These are phyloP conservation scores for Purshia tridentata DNA, from an alignment of 306 rosid genomes.

Conservation along the genomic window DNA sequence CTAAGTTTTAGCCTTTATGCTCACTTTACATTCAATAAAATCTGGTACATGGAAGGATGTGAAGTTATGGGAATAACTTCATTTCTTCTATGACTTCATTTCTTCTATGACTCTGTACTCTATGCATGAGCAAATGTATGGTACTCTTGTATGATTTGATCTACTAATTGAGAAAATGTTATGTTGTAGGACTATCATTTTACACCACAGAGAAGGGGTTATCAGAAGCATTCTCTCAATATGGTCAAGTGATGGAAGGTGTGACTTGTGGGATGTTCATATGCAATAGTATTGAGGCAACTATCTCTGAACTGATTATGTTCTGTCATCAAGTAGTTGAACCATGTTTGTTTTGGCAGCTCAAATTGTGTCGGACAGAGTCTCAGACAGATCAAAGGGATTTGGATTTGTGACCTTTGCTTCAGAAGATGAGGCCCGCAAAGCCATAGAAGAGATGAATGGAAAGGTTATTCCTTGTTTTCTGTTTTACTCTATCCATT, in stretches of 20 bases:
- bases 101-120: background rate
- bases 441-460: slow-evolving; percentile 71
- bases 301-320: background rate
- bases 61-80: background rate
- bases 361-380: slow-evolving; percentile 66
- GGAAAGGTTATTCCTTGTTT: slow-evolving; percentile 54
- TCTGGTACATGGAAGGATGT: background rate
- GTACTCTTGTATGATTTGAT: background rate
- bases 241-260: slow-evolving; percentile 92
- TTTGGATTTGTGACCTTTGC: slow-evolving; percentile 91
- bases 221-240: slow-evolving; percentile 70
- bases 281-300: slow-evolving; percentile 15
- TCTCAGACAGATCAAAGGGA: slow-evolving; percentile 77
- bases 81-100: background rate
- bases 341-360: slow-evolving; percentile 49
- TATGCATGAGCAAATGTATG: background rate
- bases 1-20: background rate
- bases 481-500: background rate
- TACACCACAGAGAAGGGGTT: slow-evolving; percentile 64
- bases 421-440: slow-evolving; percentile 75
- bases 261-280: slow-evolving; percentile 34
- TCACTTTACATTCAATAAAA: background rate
- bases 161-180: background rate
- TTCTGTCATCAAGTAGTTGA: slow-evolving; percentile 17
- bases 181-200: slow-evolving; percentile 68